Conservation (phyloP, 139 green algal species). For the Chlamydomonas schloesseri region DNA sequence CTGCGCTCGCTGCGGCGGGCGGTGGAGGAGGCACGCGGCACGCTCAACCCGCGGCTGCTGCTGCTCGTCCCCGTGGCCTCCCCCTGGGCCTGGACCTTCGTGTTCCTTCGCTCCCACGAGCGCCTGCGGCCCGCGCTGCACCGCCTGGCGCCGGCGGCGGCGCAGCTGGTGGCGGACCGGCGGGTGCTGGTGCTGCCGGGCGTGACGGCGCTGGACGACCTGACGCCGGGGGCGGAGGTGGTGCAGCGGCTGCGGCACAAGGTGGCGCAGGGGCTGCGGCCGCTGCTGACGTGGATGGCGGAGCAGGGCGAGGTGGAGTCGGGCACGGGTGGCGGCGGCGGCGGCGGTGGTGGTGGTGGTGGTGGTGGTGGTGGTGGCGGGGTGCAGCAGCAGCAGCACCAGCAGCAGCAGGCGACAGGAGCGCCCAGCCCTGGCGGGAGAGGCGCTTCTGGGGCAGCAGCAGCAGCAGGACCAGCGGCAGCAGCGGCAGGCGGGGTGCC, state of each 20-base stretch:
- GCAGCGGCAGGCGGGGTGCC: too few relatives aligned
- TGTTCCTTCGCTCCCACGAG: conserved; percentile 10
- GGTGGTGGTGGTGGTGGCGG: too few relatives aligned
- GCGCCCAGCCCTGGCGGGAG: too few relatives aligned
- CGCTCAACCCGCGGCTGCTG: conserved; percentile 16
- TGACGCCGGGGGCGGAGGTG: not conserved
- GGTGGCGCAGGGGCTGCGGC: not conserved
- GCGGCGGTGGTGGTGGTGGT: too few relatives aligned
- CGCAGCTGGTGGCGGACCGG: not conserved
- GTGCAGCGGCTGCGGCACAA: not conserved
- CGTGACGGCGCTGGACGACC: not conserved
- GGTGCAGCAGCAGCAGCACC: too few relatives aligned
- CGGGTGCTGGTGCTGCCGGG: not conserved
- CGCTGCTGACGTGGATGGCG: conserved; percentile 30
- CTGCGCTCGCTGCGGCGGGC: not conserved
- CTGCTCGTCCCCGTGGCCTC: not conserved
- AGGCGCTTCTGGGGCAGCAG: too few relatives aligned
- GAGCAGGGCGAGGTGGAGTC: not conserved
- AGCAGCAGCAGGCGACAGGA: too few relatives aligned
- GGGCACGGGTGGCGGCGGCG: too few relatives aligned
- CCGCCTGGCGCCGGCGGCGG: conserved; percentile 5
- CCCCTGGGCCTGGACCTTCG: conserved; percentile 21
- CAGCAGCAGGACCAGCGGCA: too few relatives aligned
- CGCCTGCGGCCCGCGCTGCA: conserved; percentile 1
- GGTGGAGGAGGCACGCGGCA: not conserved